Evolutionary conservation across 768 basidiomycete species (phyloP), one percentile per base, ranked within the genome.

Genomic region (Hortiboletus flavorubellus): DNA sequence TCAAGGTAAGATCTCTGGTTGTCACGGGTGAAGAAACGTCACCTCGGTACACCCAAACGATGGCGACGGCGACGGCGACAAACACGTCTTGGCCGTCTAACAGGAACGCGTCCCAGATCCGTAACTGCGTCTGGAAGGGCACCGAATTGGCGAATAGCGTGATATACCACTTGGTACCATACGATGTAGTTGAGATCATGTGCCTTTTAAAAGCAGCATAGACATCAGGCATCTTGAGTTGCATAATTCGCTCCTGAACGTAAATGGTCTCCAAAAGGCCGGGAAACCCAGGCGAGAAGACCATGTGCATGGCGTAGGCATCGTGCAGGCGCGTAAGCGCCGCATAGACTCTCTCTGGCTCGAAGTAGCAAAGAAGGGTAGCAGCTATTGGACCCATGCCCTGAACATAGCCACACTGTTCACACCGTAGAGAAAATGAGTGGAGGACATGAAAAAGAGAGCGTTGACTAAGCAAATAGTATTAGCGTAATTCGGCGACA

Each of bases 141-240:
- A 99, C 87, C 0, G 91, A 91, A 67, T 96, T 97, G 47, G 94
- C 85, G 66, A 98, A 99, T 14, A 98, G 77, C 3, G 97, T 98
- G 71, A 99, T 98, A 69, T 98, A 99, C 97, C 97, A 98, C 72
- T 98, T 98, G 2, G 96, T 98, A 29, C 94, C 94, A 73, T 96
- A 99, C 18, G 92, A 85, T 30, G 94, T 95, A 12, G 93, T 94
- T 8, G 90, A 90, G 55, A 99, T 89, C 81, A 83, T 88, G 63
- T 98, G 87, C 63, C 83, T 87, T 74, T 85, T 83, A 74, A 98
- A 94, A 18, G 91, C 86, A 18, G 76, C 78, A 64, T 89, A 95
- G 29, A 98, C 92, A 29, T 82, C 86, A 0, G 97, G 97, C 86
- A 98, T 88, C 77, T 90, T 82, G 56, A 79, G 77, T 69, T 95